phyloP scores from a whole-genome alignment of 192 early-diverging fungal genomes.

The Mortierella antarctica region DNA sequence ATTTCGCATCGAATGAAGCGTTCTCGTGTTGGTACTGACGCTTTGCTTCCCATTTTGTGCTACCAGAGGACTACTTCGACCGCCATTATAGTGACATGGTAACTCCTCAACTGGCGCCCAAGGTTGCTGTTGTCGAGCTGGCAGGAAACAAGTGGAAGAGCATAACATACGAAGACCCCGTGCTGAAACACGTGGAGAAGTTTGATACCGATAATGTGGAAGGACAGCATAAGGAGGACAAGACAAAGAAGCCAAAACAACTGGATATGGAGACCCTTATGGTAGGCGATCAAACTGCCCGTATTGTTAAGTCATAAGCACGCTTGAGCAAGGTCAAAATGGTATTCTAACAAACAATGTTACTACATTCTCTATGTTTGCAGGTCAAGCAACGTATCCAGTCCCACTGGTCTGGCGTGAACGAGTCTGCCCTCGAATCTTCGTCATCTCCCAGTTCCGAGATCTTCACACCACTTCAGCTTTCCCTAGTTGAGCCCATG shows the following conservation, averaged over 20 bases:
- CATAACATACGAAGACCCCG: conserved; percentile 42
- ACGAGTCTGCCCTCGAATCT: conserved; percentile 22
- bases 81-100: conserved; percentile 47
- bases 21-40: background rate
- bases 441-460: conserved; percentile 14
- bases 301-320: background rate
- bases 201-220: conserved; percentile 52
- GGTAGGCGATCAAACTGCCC: background rate
- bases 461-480: conserved; percentile 68
- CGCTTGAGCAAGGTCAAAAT: background rate
- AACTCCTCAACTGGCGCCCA: conserved; percentile 38
- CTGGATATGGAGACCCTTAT: conserved; percentile 36
- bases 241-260: conserved; percentile 23
- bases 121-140: conserved; percentile 42
- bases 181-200: conserved; percentile 42
- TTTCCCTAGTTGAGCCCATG: conserved; percentile 68
- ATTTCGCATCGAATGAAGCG: background rate
- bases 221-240: conserved; percentile 24
- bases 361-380: background rate
- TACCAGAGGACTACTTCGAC: conserved; percentile 47
- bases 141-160: conserved; percentile 50
- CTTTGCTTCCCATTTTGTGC: too few relatives aligned
- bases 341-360: background rate
- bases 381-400: conserved; percentile 54
- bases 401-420: conserved; percentile 32